Percentiles rank a stretch among this genome's conserved stretches.
Conservation (phyloP, 1,284 basidiomycete genomes). For the Malassezia yamatoensis region DNA sequence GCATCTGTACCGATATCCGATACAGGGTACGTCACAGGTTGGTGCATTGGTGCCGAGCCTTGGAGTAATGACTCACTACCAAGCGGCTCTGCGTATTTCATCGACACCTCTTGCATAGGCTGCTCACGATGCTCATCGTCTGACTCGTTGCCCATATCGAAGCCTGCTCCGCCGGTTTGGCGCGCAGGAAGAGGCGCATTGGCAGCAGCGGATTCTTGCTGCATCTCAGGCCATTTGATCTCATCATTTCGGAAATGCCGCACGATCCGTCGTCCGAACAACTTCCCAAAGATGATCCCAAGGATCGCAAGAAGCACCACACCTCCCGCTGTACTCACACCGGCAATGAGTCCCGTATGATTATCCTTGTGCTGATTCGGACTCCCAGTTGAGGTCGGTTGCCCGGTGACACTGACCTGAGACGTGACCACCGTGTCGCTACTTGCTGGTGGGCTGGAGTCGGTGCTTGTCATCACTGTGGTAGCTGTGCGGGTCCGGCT, state of each 20-base stretch:
- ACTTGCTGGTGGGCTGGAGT: neutral
- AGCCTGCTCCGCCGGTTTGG: constrained; percentile 41
- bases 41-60: neutral
- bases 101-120: constrained; percentile 4
- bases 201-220: constrained; percentile 27
- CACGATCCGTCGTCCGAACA: constrained; percentile 28
- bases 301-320: constrained; percentile 30
- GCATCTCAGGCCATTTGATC: constrained; percentile 46
- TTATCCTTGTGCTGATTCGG: neutral
- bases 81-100: constrained; percentile 5
- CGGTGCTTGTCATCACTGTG: neutral
- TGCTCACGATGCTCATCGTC: constrained; percentile 21
- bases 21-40: neutral
- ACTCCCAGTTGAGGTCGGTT: neutral
- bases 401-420: neutral
- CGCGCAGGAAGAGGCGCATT: constrained; percentile 38
- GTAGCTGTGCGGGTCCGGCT: neutral
- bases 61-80: neutral
- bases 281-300: constrained; percentile 38
- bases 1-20: neutral
- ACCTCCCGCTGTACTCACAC: constrained; percentile 39
- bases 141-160: constrained; percentile 44
- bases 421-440: neutral
- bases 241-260: constrained; percentile 34
- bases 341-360: constrained; percentile 39